Evolutionary conservation across 2,329 filamentous ascomycete species (phyloP).

Genomic region (Sporothrix pseudoabietina): DNA sequence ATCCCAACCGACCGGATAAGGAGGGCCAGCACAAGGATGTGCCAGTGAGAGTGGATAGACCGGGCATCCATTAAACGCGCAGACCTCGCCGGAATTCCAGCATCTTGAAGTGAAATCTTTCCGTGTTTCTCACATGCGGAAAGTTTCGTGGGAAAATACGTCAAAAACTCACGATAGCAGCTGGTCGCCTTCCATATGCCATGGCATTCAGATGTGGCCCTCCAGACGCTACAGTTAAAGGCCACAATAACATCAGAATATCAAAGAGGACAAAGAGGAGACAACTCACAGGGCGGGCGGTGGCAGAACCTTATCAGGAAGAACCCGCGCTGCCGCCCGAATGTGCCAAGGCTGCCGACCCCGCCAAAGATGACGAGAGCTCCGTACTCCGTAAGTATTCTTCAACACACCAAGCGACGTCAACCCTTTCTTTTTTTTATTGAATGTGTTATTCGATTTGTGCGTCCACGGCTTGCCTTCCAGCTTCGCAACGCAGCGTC

Average conservation of each 20-base stretch:
- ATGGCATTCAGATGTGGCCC: neutral
- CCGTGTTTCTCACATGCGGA: neutral
- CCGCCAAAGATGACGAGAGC: neutral
- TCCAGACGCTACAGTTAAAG: neutral
- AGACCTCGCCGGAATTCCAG: neutral
- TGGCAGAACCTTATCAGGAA: constrained; percentile 7
- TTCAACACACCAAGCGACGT: constrained; percentile 6
- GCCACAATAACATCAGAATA: neutral
- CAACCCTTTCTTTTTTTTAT: neutral
- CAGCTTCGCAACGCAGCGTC: constrained; percentile 15
- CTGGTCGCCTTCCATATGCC: neutral
- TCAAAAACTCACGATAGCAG: neutral
- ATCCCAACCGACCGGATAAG: constrained; percentile 6
- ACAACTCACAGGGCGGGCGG: neutral
- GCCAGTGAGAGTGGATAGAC: constrained; percentile 10
- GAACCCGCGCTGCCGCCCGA: neutral
- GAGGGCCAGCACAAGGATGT: neutral
- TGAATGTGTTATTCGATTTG: neutral
- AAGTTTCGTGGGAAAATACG: neutral
- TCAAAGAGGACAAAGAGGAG: neutral
- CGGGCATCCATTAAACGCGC: neutral
- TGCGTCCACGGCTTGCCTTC: neutral
- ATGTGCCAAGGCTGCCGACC: neutral
- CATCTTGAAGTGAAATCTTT: neutral
- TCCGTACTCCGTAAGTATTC: neutral